Evolutionary conservation across 352 stramenopile species (phyloP).

Genomic region (Globisporangium paroecandrum): DNA sequence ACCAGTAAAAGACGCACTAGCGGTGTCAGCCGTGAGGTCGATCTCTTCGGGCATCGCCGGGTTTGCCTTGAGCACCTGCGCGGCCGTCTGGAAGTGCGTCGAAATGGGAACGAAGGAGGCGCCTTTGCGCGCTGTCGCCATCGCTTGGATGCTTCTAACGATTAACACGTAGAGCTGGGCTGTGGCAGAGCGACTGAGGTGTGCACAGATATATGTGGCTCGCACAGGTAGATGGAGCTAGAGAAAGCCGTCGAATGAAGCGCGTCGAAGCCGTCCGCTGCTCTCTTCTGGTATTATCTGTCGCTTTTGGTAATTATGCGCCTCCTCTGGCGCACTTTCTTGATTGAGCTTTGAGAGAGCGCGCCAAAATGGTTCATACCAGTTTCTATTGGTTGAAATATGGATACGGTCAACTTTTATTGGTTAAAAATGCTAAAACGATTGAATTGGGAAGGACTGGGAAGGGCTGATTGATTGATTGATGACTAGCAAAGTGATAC

Average conservation of each 20-base stretch:
- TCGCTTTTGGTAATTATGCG: not conserved
- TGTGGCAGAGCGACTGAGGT: not conserved
- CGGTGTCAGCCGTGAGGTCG: conserved; percentile 33
- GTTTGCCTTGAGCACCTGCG: conserved; percentile 14
- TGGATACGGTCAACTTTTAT: not conserved
- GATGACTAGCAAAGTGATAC: not conserved
- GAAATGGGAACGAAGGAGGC: conserved; percentile 46
- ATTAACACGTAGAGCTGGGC: not conserved
- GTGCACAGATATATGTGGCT: not conserved
- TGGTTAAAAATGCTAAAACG: conserved; percentile 3
- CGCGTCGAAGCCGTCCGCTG: not conserved
- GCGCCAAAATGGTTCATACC: conserved; percentile 2
- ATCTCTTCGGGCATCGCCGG: conserved; percentile 33
- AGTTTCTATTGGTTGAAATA: conserved; percentile 1
- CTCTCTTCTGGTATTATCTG: not conserved
- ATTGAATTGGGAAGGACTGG: not conserved
- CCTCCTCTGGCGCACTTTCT: conserved; percentile 5
- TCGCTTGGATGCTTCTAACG: not conserved
- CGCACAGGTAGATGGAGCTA: not conserved
- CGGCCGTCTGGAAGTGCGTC: conserved; percentile 49
- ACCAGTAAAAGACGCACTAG: not conserved
- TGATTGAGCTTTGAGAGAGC: not conserved
- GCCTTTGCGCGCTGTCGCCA: conserved; percentile 14
- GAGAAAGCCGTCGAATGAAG: not conserved
- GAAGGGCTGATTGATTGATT: not conserved